phyloP scores from a whole-genome alignment of 768 basidiomycete genomes.

The Gautieria morchelliformis region DNA sequence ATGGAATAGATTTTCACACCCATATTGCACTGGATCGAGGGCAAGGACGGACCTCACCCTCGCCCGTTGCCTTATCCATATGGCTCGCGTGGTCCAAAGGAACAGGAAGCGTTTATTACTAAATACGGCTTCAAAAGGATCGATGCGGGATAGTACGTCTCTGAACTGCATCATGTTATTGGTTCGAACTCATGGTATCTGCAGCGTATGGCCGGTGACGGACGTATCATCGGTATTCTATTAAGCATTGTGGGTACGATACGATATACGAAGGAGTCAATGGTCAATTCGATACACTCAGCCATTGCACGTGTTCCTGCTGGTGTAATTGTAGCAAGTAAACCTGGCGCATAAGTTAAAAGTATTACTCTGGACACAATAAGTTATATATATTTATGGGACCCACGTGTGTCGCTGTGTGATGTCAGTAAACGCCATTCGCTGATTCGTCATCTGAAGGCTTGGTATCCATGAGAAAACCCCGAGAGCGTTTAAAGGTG shows the following conservation, averaged over 20 bases:
- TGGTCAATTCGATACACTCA: neutral
- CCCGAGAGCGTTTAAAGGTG: too few relatives aligned
- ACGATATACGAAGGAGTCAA: neutral
- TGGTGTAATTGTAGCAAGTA: too few relatives aligned
- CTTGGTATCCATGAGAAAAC: too few relatives aligned
- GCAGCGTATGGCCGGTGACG: conserved; percentile 67
- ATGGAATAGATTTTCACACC: conserved; percentile 79
- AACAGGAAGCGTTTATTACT: conserved; percentile 64
- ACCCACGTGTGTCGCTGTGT: too few relatives aligned
- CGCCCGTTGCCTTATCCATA: conserved; percentile 77
- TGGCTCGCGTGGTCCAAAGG: conserved; percentile 89
- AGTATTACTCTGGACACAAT: too few relatives aligned
- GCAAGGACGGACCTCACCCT: conserved; percentile 54
- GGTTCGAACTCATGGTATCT: conserved; percentile 4
- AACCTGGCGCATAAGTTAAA: too few relatives aligned
- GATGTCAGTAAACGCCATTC: too few relatives aligned
- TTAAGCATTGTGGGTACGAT: conserved; percentile 20
- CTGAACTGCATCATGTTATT: conserved; percentile 9
- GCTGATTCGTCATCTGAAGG: too few relatives aligned
- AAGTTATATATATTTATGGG: too few relatives aligned
- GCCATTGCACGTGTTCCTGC: too few relatives aligned
- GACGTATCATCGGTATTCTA: conserved; percentile 41
- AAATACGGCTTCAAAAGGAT: conserved; percentile 73
- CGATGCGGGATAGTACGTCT: conserved; percentile 58
- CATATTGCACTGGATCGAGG: conserved; percentile 94